A percentile compares a stretch with the other conserved stretches of the same genome.
Evolutionary conservation across 208 protist species (phyloP).

Genomic region (Blechomonas ayalai): DNA sequence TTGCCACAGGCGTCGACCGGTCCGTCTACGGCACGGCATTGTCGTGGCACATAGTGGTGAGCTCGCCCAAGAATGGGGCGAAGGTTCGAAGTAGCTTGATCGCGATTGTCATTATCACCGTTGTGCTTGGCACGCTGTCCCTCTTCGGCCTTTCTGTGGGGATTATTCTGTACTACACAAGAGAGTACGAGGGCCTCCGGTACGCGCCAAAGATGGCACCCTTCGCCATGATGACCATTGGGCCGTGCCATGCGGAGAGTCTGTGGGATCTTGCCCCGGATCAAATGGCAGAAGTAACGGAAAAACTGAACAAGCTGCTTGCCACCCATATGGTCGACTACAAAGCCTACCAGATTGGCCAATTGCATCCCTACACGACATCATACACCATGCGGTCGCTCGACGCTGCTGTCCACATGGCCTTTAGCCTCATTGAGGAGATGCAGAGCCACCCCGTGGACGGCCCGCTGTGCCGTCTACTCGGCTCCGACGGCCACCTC

Average conservation of each 20-base stretch:
- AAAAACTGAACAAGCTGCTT: slow-evolving; percentile 31
- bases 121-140: slow-evolving; percentile 12
- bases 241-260: slow-evolving; percentile 44
- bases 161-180: slow-evolving; percentile 28
- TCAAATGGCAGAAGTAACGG: slow-evolving; percentile 44
- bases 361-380: slow-evolving; percentile 66
- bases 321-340: slow-evolving; percentile 20
- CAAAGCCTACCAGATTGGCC: slow-evolving; percentile 51
- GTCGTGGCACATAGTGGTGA: slow-evolving; percentile 10
- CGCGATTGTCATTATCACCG: slow-evolving; percentile 21
- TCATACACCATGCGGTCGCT: slow-evolving; percentile 40
- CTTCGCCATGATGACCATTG: slow-evolving; percentile 67
- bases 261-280: slow-evolving; percentile 62
- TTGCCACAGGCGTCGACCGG: slow-evolving; percentile 7
- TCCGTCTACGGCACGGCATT: slow-evolving; percentile 1
- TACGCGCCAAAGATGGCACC: slow-evolving; percentile 66
- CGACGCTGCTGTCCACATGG: slow-evolving; percentile 43
- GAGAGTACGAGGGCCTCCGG: slow-evolving; percentile 35
- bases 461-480: slow-evolving; percentile 33
- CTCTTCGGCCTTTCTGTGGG: slow-evolving; percentile 17
- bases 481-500: slow-evolving; percentile 46
- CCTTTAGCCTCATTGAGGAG: slow-evolving; percentile 48
- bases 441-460: slow-evolving; percentile 46
- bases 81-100: slow-evolving; percentile 5
- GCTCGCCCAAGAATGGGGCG: neutral